Evolutionary conservation across 805 yeast genomes (phyloP).

Genomic region (Ogataea trehaloabstinens): DNA sequence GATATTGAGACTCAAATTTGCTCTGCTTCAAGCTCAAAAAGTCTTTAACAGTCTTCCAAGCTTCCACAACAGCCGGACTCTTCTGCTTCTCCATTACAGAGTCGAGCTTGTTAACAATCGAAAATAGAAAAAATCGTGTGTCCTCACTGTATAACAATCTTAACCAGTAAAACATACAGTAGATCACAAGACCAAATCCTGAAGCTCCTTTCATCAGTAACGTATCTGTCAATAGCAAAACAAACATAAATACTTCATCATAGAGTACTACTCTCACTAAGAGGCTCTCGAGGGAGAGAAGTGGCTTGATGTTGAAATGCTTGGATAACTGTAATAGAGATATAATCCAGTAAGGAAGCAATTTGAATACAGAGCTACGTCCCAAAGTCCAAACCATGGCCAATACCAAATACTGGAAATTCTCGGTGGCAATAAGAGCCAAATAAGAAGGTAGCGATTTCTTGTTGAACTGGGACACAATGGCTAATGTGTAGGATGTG

Average conservation of each 20-base stretch:
- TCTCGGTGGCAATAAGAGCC: slow-evolving; percentile 67
- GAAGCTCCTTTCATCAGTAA: slow-evolving; percentile 61
- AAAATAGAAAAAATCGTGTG: slow-evolving; percentile 42
- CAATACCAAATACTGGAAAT: slow-evolving; percentile 65
- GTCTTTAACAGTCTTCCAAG: slow-evolving; percentile 39
- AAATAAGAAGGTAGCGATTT: slow-evolving; percentile 56
- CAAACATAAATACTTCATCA: slow-evolving; percentile 55
- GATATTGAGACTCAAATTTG: slow-evolving; percentile 29
- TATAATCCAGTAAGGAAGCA: slow-evolving; percentile 57
- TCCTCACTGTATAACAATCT: slow-evolving; percentile 56
- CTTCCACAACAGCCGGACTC: slow-evolving; percentile 41
- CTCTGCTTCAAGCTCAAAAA: slow-evolving; percentile 41
- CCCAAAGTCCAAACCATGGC: slow-evolving; percentile 61
- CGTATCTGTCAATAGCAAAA: slow-evolving; percentile 57
- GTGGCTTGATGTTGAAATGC: slow-evolving; percentile 38
- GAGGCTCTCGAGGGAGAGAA: slow-evolving; percentile 36
- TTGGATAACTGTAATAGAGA: slow-evolving; percentile 56
- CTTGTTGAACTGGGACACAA: slow-evolving; percentile 58
- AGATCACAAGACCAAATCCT: slow-evolving; percentile 63
- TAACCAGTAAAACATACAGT: slow-evolving; percentile 65
- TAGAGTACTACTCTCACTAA: slow-evolving; percentile 53
- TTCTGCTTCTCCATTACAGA: slow-evolving; percentile 39
- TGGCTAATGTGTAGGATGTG: slow-evolving; percentile 49
- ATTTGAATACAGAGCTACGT: slow-evolving; percentile 62
- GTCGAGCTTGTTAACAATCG: slow-evolving; percentile 43